Evolutionary conservation across 2,329 filamentous ascomycete genomes (phyloP).

Genomic region (Microsporum canis): DNA sequence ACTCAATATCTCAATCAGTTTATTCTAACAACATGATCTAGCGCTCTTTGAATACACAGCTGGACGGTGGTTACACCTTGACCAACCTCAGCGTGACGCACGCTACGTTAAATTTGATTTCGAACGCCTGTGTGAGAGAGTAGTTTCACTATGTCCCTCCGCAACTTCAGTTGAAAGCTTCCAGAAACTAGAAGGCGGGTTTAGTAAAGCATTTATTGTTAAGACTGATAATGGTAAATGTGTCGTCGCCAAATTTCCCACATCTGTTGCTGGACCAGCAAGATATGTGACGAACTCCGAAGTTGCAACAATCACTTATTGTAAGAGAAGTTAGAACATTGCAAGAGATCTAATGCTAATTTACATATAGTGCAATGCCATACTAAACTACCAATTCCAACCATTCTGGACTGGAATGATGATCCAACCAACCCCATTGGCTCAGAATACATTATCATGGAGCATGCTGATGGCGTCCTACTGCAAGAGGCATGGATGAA

Average conservation of each 20-base stretch:
- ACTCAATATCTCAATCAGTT: background rate
- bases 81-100: conserved; percentile 27
- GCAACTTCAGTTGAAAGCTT: conserved; percentile 26
- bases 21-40: conserved; percentile 10
- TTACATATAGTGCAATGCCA: conserved; percentile 24
- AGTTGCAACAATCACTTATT: conserved; percentile 36
- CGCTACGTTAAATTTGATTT: conserved; percentile 34
- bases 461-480: conserved; percentile 25
- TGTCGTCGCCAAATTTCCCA: conserved; percentile 34
- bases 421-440: conserved; percentile 26
- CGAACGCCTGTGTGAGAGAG: conserved; percentile 26
- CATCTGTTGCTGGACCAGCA: conserved; percentile 21
- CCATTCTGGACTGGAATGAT: conserved; percentile 35
- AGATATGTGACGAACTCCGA: conserved; percentile 14
- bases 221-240: conserved; percentile 28
- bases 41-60: conserved; percentile 22
- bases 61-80: conserved; percentile 29
- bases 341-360: background rate
- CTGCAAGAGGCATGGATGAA: conserved; percentile 25
- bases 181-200: conserved; percentile 37
- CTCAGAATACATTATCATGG: conserved; percentile 33
- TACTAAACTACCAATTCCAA: conserved; percentile 33
- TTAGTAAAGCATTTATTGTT: conserved; percentile 37
- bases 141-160: conserved; percentile 28
- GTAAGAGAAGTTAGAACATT: conserved; percentile 20